A percentile compares a stretch with the other conserved stretches of the same genome.
phyloP scores from a whole-genome alignment of 768 basidiomycete species.

The Lanmaoa pseudosensibilis region DNA sequence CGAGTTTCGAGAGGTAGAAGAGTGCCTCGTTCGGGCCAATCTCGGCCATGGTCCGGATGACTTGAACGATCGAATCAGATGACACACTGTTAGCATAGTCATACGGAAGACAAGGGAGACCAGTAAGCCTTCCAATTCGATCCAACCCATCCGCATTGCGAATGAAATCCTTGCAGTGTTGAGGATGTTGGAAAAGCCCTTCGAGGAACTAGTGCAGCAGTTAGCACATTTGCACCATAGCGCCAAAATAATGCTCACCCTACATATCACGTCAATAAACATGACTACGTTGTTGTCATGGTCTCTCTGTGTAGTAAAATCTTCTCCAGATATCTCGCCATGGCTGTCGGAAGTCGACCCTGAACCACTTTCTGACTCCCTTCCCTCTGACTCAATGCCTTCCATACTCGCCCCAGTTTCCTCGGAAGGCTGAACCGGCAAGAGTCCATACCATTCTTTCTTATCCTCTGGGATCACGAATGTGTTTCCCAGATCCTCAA shows the following conservation, averaged over 20 bases:
- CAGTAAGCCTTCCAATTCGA: constrained; percentile 72
- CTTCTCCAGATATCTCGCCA: constrained; percentile 27
- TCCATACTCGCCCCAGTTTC: constrained; percentile 49
- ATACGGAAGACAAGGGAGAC: constrained; percentile 83
- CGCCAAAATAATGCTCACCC: constrained; percentile 47
- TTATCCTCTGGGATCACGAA: constrained; percentile 58
- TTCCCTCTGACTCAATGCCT: constrained; percentile 34
- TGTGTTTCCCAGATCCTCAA: constrained; percentile 70
- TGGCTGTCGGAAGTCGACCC: constrained; percentile 17
- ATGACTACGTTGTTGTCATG: constrained; percentile 78
- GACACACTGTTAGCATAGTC: constrained; percentile 84
- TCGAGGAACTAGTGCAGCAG: constrained; percentile 69
- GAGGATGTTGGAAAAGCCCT: constrained; percentile 89
- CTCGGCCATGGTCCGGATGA: constrained; percentile 87
- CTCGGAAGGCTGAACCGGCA: constrained; percentile 30
- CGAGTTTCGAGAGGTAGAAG: constrained; percentile 64
- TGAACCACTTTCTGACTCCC: constrained; percentile 20
- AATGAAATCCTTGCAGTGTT: constrained; percentile 90
- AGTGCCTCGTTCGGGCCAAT: constrained; percentile 78
- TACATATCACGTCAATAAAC: constrained; percentile 76
- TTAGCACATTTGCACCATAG: constrained; percentile 4
- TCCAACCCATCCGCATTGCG: constrained; percentile 69
- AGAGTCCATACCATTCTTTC: constrained; percentile 65
- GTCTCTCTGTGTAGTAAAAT: constrained; percentile 42
- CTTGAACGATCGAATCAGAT: constrained; percentile 84